Evolutionary conservation across 2,329 filamentous ascomycete genomes (phyloP).

Genomic region (Teratosphaeria gauchensis): DNA sequence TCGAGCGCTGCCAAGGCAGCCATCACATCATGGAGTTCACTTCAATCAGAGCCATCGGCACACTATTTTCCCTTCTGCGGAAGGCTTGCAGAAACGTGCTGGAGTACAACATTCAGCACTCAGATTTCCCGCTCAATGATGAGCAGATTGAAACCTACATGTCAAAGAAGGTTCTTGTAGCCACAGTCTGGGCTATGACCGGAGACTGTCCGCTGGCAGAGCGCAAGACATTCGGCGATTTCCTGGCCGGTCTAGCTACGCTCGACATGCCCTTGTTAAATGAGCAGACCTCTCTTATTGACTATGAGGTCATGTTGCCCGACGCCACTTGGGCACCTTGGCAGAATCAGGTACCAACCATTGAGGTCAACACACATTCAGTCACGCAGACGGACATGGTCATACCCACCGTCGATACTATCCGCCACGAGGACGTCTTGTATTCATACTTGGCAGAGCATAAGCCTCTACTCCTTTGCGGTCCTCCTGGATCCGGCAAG

Average conservation of each 20-base stretch:
- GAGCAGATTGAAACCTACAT: constrained; percentile 85
- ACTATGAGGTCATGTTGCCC: constrained; percentile 84
- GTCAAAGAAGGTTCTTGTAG: constrained; percentile 87
- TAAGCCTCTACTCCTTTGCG: constrained; percentile 91
- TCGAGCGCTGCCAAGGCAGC: constrained; percentile 66
- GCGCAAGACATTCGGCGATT: constrained; percentile 82
- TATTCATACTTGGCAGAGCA: constrained; percentile 99
- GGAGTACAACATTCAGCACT: constrained; percentile 90
- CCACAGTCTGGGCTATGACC: constrained; percentile 88
- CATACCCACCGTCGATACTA: constrained; percentile 93
- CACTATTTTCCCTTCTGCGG: constrained; percentile 89
- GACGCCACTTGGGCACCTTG: constrained; percentile 83
- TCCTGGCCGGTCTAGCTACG: constrained; percentile 68
- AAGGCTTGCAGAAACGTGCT: constrained; percentile 86
- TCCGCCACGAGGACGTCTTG: constrained; percentile 95
- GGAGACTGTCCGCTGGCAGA: constrained; percentile 86
- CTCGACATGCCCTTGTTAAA: constrained; percentile 78
- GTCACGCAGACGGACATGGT: constrained; percentile 97
- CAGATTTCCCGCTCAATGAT: constrained; percentile 83
- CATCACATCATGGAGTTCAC: constrained; percentile 99
- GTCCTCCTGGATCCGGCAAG: constrained; percentile 96
- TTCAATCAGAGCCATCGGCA: constrained; percentile 77
- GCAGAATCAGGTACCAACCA: constrained; percentile 86
- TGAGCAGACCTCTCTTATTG: constrained; percentile 70
- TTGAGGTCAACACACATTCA: constrained; percentile 97